Evolutionary conservation across 768 basidiomycete genomes (phyloP), one percentile per base, ranked within the genome.

Genomic region (Tulasnella sp.): DNA sequence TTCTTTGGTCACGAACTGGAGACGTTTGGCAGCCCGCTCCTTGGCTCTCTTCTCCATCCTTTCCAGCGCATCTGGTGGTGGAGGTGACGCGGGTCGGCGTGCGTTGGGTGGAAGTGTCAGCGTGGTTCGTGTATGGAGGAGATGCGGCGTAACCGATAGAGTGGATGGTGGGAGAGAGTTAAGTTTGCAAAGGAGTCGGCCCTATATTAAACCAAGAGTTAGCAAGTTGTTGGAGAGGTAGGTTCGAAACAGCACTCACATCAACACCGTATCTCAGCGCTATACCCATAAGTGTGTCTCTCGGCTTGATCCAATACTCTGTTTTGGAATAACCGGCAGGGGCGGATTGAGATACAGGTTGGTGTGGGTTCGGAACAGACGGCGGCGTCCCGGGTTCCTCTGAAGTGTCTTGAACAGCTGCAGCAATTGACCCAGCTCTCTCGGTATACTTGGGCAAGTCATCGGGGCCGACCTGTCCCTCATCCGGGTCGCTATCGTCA

Each of bases 1-100:
- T 71, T 86, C 85, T 70, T 86, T 86, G 49, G 81, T 84, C 63
- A 84, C 70, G 30, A 72, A 74, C 70, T 85, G 84, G 60, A 87
- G 70, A 49, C 76, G 76, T 65, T 77, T 83, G 70, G 78, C 77
- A 5, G 84, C 83, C 17, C 77, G 74, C 65, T 81, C 62, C 44
- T 56, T 63, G 45, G 65, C 76, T 75, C 52, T 71, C 72, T 63
- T 77, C 72, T 65, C 72, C 72, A 19, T 70, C 75, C 64, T 34
- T 63, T 64, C 63, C 64, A 64, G 61, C 60, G 43, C 47, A 65
- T 50, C 27, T 56, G 58, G 26, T 59, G 68, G 58, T 65, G 65
- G 13, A 65, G 70, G 55, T 68, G 62, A 32, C 26, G 65, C 19
- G n/a, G 54, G 56, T 53, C 64, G 71, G 3, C 58, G 61, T 8